phyloP scores from a whole-genome alignment of 805 yeast species.

The Candida ovalis region DNA sequence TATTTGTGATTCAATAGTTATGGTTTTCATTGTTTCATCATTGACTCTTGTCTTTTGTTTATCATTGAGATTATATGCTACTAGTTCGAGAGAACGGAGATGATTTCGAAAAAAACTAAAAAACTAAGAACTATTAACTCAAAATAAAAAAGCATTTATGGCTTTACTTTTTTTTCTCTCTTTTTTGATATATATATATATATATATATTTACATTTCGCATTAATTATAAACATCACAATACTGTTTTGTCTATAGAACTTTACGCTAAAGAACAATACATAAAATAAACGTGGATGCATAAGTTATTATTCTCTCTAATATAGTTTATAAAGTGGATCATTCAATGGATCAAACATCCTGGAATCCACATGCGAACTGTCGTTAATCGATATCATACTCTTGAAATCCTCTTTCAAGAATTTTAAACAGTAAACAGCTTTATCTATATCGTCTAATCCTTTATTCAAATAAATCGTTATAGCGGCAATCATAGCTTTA shows the following conservation, averaged over 20 bases:
- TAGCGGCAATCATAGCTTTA: conserved; percentile 34
- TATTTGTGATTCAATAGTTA: conserved; percentile 22
- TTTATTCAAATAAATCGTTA: conserved; percentile 23
- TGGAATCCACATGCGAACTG: not conserved
- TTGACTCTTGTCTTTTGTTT: conserved; percentile 22
- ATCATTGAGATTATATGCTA: conserved; percentile 18
- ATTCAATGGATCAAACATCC: conserved; percentile 11
- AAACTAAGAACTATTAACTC: too few relatives aligned
- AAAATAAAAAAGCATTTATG: conserved; percentile 2
- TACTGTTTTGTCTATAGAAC: not conserved
- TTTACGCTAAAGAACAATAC: too few relatives aligned
- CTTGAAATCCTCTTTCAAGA: conserved; percentile 23
- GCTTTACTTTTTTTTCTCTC: not conserved
- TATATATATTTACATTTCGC: too few relatives aligned
- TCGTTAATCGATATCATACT: conserved; percentile 12
- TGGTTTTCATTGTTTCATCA: conserved; percentile 24
- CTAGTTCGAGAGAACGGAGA: conserved; percentile 1
- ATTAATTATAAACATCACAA: too few relatives aligned
- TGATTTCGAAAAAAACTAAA: too few relatives aligned
- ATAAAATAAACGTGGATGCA: too few relatives aligned
- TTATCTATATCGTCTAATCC: conserved; percentile 13
- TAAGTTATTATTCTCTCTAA: not conserved
- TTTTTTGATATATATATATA: too few relatives aligned
- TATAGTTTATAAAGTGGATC: conserved; percentile 16
- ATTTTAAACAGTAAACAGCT: conserved; percentile 23